Percentiles rank a stretch among this genome's conserved stretches.
Conservation (phyloP, 75 land plant genomes). For the Pseudotsuga menziesii region DNA sequence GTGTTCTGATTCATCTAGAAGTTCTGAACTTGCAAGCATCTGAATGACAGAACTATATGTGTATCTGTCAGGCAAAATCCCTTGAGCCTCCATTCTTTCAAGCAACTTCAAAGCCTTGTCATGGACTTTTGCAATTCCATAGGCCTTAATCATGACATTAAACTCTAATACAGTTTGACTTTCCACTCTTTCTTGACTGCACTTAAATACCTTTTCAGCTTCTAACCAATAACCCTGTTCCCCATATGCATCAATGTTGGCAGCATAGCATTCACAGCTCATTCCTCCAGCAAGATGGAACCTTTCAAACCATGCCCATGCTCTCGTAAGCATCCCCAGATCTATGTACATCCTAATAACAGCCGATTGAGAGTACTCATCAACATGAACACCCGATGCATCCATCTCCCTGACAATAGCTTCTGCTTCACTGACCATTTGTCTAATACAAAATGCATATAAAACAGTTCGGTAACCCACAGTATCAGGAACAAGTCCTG, state of each 20-base stretch:
- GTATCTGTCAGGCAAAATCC: constrained; percentile 45
- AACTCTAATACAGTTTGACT: constrained; percentile 32
- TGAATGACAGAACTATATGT: constrained; percentile 62
- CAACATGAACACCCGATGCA: constrained; percentile 40
- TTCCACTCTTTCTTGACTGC: constrained; percentile 18
- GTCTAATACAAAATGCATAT: constrained; percentile 49
- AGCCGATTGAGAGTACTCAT: constrained; percentile 51
- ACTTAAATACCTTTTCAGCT: constrained; percentile 58
- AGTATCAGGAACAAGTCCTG: constrained; percentile 44
- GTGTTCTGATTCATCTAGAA: constrained; percentile 28
- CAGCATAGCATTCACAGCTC: constrained; percentile 53
- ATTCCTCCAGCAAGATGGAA: constrained; percentile 36
- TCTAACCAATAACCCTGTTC: constrained; percentile 46
- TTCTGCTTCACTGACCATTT: constrained; percentile 57
- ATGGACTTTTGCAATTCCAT: constrained; percentile 43
- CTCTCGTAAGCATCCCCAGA: constrained; percentile 34
- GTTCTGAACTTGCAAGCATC: constrained; percentile 35
- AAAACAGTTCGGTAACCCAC: constrained; percentile 73
- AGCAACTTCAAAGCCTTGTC: constrained; percentile 53
- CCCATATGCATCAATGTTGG: constrained; percentile 74
- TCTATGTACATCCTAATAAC: constrained; percentile 70
- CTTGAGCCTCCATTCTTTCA: constrained; percentile 50
- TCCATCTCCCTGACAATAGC: constrained; percentile 60
- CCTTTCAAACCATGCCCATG: constrained; percentile 54
- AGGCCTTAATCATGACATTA: constrained; percentile 88